Percentiles rank a stretch among this genome's conserved stretches.
Conservation (phyloP, 495 filamentous ascomycete genomes). For the Neurospora tetrasperma region DNA sequence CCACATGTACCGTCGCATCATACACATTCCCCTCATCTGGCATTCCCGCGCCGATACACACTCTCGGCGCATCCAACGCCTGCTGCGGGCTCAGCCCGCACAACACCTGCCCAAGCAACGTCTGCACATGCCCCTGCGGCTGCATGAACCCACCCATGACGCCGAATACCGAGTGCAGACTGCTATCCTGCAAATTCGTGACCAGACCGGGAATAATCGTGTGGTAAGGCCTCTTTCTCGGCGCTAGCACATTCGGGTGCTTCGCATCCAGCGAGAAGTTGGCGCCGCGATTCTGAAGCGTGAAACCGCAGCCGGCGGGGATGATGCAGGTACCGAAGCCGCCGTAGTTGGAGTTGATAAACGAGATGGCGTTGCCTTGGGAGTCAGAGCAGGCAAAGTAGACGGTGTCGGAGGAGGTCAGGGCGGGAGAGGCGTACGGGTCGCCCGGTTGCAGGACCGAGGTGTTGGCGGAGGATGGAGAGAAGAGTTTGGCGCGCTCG, state of each 20-base stretch:
- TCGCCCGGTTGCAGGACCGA: constrained; percentile 41
- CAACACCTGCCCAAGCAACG: constrained; percentile 79
- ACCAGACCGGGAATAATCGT: constrained; percentile 93
- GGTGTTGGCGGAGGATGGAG: constrained; percentile 15
- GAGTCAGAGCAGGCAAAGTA: constrained; percentile 80
- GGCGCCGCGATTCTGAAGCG: constrained; percentile 85
- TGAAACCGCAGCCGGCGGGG: constrained; percentile 76
- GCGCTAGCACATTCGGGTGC: constrained; percentile 72
- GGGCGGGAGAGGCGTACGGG: constrained; percentile 42
- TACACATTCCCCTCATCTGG: constrained; percentile 34
- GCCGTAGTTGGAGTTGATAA: constrained; percentile 92
- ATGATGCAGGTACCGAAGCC: constrained; percentile 87
- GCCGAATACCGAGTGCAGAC: constrained; percentile 75
- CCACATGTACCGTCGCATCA: constrained; percentile 53
- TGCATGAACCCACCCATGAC: constrained; percentile 99
- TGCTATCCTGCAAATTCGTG: constrained; percentile 61
- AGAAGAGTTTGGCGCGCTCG: constrained; percentile 30
- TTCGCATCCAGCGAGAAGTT: constrained; percentile 58
- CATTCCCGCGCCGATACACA: constrained; percentile 70
- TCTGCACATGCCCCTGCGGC: constrained; percentile 94
- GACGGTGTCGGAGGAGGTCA: constrained; percentile 76
- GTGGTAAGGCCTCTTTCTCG: constrained; percentile 87
- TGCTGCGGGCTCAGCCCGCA: constrained; percentile 81
- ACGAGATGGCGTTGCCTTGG: constrained; percentile 79
- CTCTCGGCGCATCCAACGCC: constrained; percentile 78